These are phyloP conservation scores for Pterocarpus macrocarpus DNA, from an alignment of 306 rosid species.

Conservation along the genomic window DNA sequence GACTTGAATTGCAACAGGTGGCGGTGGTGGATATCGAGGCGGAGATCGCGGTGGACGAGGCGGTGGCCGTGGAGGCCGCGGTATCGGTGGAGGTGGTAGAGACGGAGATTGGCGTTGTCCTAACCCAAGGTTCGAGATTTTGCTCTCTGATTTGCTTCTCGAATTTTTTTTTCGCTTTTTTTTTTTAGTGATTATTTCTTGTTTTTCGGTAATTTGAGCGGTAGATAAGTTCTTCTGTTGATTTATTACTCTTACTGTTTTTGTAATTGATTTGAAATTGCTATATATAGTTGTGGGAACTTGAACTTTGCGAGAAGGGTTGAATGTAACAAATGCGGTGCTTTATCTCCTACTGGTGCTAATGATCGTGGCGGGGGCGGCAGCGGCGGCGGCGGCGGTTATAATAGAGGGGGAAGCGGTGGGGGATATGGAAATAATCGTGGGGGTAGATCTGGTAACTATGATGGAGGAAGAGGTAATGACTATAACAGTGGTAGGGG, in stretches of 20 bases:
- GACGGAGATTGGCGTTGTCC: constrained; percentile 99
- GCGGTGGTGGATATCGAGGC: constrained; percentile 76
- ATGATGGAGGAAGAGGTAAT: constrained; percentile 69
- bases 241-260: not conserved
- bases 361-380: constrained; percentile 60
- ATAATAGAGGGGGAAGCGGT: constrained; percentile 62
- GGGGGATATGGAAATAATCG: constrained; percentile 62
- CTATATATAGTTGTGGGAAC: constrained; percentile 83
- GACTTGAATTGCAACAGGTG: constrained; percentile 59
- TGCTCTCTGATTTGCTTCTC: not conserved
- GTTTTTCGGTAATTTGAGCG: not conserved
- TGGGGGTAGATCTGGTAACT: constrained; percentile 66
- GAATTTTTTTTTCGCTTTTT: not conserved
- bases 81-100: constrained; percentile 88
- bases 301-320: constrained; percentile 91
- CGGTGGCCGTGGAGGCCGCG: constrained; percentile 66
- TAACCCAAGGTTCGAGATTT: constrained; percentile 67
- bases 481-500: constrained; percentile 56
- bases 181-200: not conserved
- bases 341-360: constrained; percentile 79
- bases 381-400: constrained; percentile 53
- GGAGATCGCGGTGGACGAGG: constrained; percentile 89
- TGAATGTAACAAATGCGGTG: constrained; percentile 97
- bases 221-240: constrained; percentile 8
- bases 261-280: constrained; percentile 36